Conservation (phyloP, 106 monocot genomes). For the Ottelia alismoides region DNA sequence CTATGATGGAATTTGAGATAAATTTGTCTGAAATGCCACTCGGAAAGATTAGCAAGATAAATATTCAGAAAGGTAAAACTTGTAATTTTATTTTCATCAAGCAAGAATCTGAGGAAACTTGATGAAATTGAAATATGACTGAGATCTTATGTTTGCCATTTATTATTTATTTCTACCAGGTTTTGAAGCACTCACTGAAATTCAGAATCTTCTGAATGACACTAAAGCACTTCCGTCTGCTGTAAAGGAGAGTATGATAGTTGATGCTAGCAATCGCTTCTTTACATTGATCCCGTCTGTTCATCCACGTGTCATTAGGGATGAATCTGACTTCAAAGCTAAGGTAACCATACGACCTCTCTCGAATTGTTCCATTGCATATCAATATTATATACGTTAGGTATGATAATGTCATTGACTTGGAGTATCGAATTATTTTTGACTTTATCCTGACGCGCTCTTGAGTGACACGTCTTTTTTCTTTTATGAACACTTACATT, state of each 20-base stretch:
- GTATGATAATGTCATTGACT: too few relatives aligned
- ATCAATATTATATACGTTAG: too few relatives aligned
- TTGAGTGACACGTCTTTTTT: too few relatives aligned
- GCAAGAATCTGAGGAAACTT: too few relatives aligned
- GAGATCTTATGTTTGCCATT: too few relatives aligned
- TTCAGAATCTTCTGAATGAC: constrained; percentile 77
- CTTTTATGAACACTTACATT: too few relatives aligned
- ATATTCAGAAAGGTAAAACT: constrained; percentile 77
- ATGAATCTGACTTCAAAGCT: constrained; percentile 66
- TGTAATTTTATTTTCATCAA: background rate
- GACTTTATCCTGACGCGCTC: too few relatives aligned
- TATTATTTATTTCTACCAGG: constrained; percentile 38
- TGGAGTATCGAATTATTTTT: too few relatives aligned
- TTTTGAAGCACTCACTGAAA: constrained; percentile 94
- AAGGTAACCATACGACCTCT: constrained; percentile 49
- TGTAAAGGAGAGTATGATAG: constrained; percentile 65
- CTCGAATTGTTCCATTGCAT: too few relatives aligned
- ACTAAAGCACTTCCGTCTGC: constrained; percentile 19
- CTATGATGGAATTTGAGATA: constrained; percentile 97
- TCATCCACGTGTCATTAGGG: constrained; percentile 83
- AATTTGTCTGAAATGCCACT: constrained; percentile 98
- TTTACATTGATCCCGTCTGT: constrained; percentile 99
- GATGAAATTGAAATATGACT: too few relatives aligned
- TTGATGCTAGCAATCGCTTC: constrained; percentile 96
- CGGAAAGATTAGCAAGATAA: constrained; percentile 90